Percentiles rank a stretch among this genome's conserved stretches.
Evolutionary conservation across 2,329 filamentous ascomycete genomes (phyloP).

Genomic region (Basipetospora chlamydospora): DNA sequence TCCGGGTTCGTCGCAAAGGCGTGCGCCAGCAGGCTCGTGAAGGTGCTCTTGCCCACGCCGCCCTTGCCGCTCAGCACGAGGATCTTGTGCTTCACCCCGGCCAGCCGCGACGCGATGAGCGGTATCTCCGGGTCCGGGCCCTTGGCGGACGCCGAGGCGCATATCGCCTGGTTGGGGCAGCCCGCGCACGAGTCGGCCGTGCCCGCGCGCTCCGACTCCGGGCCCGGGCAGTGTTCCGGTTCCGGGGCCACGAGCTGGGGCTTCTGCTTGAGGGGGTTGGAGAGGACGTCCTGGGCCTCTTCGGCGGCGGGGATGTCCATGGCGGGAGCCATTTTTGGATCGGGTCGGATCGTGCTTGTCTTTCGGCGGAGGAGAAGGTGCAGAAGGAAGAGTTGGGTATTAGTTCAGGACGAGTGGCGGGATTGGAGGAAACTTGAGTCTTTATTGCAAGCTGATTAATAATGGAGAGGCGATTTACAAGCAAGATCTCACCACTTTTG

Average conservation of each 20-base stretch:
- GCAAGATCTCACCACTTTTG: no score
- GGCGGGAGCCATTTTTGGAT: slow-evolving; percentile 56
- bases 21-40: slow-evolving; percentile 75
- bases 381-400: no score
- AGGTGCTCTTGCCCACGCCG: slow-evolving; percentile 91
- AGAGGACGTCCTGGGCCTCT: slow-evolving; percentile 52
- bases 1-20: slow-evolving; percentile 73
- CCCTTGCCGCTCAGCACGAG: slow-evolving; percentile 89
- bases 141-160: slow-evolving; percentile 84
- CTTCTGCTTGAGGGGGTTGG: slow-evolving; percentile 61
- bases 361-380: no score
- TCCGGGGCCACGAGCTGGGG: slow-evolving; percentile 86
- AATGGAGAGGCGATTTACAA: no score
- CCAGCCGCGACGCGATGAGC: slow-evolving; percentile 69
- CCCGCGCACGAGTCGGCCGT: slow-evolving; percentile 75
- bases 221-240: slow-evolving; percentile 92
- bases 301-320: slow-evolving; percentile 50
- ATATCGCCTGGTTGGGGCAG: slow-evolving; percentile 92
- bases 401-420: no score
- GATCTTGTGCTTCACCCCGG: slow-evolving; percentile 78
- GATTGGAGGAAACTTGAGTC: no score
- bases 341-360: neutral
- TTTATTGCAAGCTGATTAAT: slow-evolving; percentile 10
- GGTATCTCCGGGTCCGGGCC: slow-evolving; percentile 91
- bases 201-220: slow-evolving; percentile 58